Evolutionary conservation across 331 rosid genomes (phyloP), one percentile per base, ranked within the genome.

Genomic region (Ulmus americana): DNA sequence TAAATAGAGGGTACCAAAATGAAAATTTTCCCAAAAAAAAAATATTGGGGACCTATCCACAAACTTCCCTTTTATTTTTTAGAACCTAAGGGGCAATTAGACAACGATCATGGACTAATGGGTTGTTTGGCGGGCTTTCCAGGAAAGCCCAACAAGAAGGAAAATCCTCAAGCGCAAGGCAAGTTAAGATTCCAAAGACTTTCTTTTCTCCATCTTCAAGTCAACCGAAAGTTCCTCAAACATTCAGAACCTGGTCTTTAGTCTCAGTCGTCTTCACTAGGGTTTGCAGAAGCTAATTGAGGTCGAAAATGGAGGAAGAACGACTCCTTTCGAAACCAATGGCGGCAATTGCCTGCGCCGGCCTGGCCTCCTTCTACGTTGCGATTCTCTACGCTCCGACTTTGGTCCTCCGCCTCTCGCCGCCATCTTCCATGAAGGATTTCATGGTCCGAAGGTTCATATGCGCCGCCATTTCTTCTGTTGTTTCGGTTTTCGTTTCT

Each of bases 401-500:
- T 43, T 7, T 82, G 58, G 70, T 92, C 60, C 88, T 92, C 15
- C 95, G 90, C 12, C 84, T 92, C 8, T 90, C 91, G 2, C 90
- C 88, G 8, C 88, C 98, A 65, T 45, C 95, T 42, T 87, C 97
- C 40, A 68, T 76, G 74, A 64, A 80, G 47, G 64, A 35, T 72
- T 86, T 73, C 83, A 55, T 83, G 85, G 61, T 85, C 70, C 87
- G 95, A 38, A 94, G 97, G n/a, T 92, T 87, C 88, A 39, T 82
- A 1, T 85, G 97, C 76, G 91, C 96, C 67, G 39, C 74, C 64
- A 62, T 87, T 73, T 87, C 97, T 8, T 79, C 95, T 22, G 15
- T 80, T 51, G 55, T 81, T 74, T 90, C 97, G 5, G 72, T 87
- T 61, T 50, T 71, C 67, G 12, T 81, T 75, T 68, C 83, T 6